A percentile compares a stretch with the other conserved stretches of the same genome.
Evolutionary conservation across 176 grass and related monocot genomes (phyloP).

Genomic region (Triticum turgidum): DNA sequence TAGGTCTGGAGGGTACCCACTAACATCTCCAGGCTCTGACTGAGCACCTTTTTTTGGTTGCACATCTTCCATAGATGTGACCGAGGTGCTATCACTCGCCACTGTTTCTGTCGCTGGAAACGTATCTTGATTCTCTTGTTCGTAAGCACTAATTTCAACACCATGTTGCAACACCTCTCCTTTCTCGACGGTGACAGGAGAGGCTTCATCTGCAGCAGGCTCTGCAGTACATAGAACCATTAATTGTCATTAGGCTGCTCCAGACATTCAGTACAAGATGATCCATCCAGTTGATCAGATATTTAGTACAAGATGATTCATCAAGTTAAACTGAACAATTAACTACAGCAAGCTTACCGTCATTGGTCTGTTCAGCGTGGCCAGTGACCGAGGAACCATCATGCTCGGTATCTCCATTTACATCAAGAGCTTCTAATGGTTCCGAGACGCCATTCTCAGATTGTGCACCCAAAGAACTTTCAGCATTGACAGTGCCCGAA

Average conservation of each 20-base stretch:
- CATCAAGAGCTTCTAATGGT: constrained; percentile 22
- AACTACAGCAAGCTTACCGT: constrained; percentile 11
- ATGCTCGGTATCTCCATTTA: constrained; percentile 18
- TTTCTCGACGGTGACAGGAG: neutral
- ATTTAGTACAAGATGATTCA: neutral
- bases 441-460: constrained; percentile 9
- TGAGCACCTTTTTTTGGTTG: constrained; percentile 25
- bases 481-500: neutral
- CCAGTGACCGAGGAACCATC: neutral
- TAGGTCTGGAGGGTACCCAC: constrained; percentile 15
- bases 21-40: constrained; percentile 35
- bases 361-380: neutral
- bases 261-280: neutral
- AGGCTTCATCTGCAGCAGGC: neutral
- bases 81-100: constrained; percentile 33
- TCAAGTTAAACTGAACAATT: neutral
- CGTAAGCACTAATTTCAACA: constrained; percentile 25
- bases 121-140: constrained; percentile 32
- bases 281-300: neutral
- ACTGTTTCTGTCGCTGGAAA: constrained; percentile 20
- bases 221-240: constrained; percentile 31
- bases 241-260: constrained; percentile 3
- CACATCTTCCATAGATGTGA: constrained; percentile 39
- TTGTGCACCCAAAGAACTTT: neutral
- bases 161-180: neutral